Base-by-base conservation (phyloP, 805 yeast species). In the Cyberlindnera suaveolens region DNA sequence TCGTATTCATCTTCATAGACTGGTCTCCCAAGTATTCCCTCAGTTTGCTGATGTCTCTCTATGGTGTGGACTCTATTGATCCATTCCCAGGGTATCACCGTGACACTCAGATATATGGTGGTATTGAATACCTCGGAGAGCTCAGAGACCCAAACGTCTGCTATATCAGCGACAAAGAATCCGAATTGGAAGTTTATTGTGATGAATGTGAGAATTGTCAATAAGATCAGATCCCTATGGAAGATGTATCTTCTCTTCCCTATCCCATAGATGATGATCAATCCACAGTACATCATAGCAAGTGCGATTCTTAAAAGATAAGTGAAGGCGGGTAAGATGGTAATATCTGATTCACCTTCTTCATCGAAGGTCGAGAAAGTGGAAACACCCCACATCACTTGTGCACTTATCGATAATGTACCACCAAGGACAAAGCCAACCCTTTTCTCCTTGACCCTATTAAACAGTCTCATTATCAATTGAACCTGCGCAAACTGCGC, bases 21-120 rank as follows among this genome's bases (percentile, higher is more conserved):
- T 15, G 80, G 79, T 46, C 95, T 66, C 1, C 96, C 96, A 33
- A 87, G 59, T 5, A 85, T 75, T 7, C 91, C 86, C 46, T 79
- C 81, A 35, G 78, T 77, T 52, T 85, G 90, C 42, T 74, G 72
- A 14, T 65, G 66, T 48, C 77, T 75, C 63, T 78, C 80, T 34
- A 82, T 60, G 11, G 73, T 67, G 40, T 74, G 73, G 43, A 82
- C 70, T 48, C 84, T 70, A 55, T 83, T 85, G 47, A 84, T 73
- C 91, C 95, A 87, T 61, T 85, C 95, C 93, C 95, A 85, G 1
- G 85, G 85, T 10, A 82, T 71, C 6, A 83, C 83, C 27, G 86
- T 83, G 31, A 86, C 75, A 17, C 82, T 68, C 8, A 84, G 75
- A 57, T 81, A 82, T n/a, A 82, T 75, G 1, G 85, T 80, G 16